Evolutionary conservation across 2,329 filamentous ascomycete species (phyloP).

Genomic region (Fonsecaea multimorphosa): DNA sequence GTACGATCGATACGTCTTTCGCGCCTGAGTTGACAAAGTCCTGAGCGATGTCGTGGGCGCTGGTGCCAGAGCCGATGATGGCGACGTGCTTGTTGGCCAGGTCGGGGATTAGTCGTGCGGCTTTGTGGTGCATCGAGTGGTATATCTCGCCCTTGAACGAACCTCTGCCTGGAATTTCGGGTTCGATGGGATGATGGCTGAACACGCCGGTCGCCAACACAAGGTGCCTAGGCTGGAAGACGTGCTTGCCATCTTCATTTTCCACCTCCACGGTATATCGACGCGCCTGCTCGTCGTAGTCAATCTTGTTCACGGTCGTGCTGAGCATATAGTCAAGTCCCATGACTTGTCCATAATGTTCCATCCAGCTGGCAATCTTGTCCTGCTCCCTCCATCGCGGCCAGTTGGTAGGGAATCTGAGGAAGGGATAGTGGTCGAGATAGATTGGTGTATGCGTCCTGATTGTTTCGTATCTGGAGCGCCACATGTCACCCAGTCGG

Average conservation of each 20-base stretch:
- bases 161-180: slow-evolving; percentile 47
- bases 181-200: slow-evolving; percentile 48
- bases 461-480: slow-evolving; percentile 57
- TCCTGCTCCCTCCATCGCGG: slow-evolving; percentile 55
- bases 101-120: slow-evolving; percentile 47
- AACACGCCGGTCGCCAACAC: slow-evolving; percentile 57
- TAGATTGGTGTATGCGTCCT: slow-evolving; percentile 34
- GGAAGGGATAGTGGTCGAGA: slow-evolving; percentile 42
- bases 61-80: slow-evolving; percentile 58
- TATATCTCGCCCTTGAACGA: slow-evolving; percentile 50
- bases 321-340: slow-evolving; percentile 56
- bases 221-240: slow-evolving; percentile 52
- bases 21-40: slow-evolving; percentile 56
- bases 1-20: slow-evolving; percentile 60
- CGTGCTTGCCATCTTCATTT: slow-evolving; percentile 31
- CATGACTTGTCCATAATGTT: slow-evolving; percentile 57
- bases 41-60: slow-evolving; percentile 50
- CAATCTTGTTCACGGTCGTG: slow-evolving; percentile 48
- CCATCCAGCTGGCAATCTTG: slow-evolving; percentile 58
- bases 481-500: slow-evolving; percentile 68
- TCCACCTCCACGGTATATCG: slow-evolving; percentile 48
- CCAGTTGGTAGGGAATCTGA: slow-evolving; percentile 48
- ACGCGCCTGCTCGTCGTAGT: slow-evolving; percentile 47
- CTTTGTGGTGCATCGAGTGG: slow-evolving; percentile 49
- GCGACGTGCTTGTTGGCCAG: slow-evolving; percentile 48